Conservation (phyloP, 495 filamentous ascomycete species). For the Tetracladium setigerum region DNA sequence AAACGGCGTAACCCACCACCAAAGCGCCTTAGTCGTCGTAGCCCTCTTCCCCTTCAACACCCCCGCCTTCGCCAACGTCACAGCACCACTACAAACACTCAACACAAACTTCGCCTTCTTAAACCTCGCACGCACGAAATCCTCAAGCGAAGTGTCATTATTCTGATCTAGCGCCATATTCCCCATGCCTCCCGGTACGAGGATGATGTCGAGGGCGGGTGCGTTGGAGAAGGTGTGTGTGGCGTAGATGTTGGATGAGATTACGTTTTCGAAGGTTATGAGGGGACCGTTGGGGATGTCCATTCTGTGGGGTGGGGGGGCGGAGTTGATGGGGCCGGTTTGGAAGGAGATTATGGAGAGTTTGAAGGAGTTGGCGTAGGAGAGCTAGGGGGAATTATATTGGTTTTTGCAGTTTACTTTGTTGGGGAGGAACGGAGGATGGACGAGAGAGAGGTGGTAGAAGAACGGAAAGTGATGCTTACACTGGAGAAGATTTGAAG, state of each 20-base stretch:
- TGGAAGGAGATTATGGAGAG: not conserved
- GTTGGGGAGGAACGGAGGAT: not conserved
- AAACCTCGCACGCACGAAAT: constrained; percentile 35
- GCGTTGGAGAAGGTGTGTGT: constrained; percentile 2
- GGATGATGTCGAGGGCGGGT: not conserved
- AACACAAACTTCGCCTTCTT: constrained; percentile 43
- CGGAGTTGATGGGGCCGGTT: not conserved
- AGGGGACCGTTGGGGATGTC: not conserved
- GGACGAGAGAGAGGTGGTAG: too few relatives aligned
- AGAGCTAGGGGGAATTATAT: not conserved
- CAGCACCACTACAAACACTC: constrained; percentile 53
- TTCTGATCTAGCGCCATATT: not conserved
- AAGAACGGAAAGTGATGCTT: too few relatives aligned
- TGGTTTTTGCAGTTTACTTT: not conserved
- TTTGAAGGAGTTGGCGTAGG: not conserved
- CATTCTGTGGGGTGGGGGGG: not conserved
- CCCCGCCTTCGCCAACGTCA: constrained; percentile 41
- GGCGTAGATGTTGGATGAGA: not conserved
- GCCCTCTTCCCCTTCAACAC: constrained; percentile 49
- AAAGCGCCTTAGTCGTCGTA: constrained; percentile 44
- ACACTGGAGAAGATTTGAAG: not conserved
- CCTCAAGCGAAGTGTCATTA: not conserved
- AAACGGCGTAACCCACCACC: constrained; percentile 23
- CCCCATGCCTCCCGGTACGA: not conserved
- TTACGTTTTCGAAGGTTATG: not conserved